These are phyloP conservation scores for Beverwykella pulmonaria DNA, from an alignment of 495 filamentous ascomycete species.

Conservation along the genomic window DNA sequence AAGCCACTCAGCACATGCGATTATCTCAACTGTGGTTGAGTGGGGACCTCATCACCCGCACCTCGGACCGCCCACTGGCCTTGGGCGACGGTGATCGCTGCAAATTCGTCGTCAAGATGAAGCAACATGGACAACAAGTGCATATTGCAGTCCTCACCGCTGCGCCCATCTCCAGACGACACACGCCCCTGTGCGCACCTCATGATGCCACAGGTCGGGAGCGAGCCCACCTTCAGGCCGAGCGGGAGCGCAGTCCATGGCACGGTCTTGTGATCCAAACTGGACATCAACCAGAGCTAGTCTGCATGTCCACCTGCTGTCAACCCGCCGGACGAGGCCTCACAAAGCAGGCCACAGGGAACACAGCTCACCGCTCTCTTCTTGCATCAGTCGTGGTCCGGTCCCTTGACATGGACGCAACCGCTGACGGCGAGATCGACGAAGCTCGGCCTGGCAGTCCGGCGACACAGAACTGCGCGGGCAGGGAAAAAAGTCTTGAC, in stretches of 20 bases:
- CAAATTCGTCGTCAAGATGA: neutral
- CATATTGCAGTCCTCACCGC: neutral
- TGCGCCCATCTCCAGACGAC: neutral
- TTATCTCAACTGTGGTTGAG: too few species aligned
- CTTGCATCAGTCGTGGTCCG: neutral
- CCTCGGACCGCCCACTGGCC: neutral
- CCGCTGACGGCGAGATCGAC: neutral
- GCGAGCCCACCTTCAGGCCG: neutral
- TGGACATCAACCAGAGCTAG: neutral
- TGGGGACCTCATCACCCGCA: neutral
- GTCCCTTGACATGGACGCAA: neutral
- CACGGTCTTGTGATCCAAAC: neutral
- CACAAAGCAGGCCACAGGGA: too few species aligned
- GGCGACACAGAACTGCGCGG: neutral
- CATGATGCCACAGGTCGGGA: neutral
- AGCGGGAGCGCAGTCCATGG: neutral
- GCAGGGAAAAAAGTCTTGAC: neutral
- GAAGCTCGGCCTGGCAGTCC: neutral
- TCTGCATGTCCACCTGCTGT: neutral
- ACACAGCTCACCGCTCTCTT: neutral
- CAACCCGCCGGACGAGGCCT: neutral
- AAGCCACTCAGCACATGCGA: neutral
- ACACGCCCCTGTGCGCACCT: neutral
- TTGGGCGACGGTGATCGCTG: neutral
- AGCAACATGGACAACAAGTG: neutral